phyloP scores from a whole-genome alignment of 441 rosid species.

The Bruguiera hainesii region DNA sequence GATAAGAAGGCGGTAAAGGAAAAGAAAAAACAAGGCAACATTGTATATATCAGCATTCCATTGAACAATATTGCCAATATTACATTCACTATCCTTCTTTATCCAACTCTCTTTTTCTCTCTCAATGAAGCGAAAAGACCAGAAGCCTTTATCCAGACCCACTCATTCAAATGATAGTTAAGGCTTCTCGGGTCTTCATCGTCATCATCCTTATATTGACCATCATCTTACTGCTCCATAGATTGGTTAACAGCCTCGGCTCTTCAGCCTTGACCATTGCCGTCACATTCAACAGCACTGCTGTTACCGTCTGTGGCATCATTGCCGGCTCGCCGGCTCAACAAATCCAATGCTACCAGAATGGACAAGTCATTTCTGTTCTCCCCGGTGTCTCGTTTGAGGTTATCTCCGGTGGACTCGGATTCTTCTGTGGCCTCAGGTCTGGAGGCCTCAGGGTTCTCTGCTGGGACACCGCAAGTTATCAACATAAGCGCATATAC shows the following conservation, averaged over 20 bases:
- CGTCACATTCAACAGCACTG: conserved; percentile 31
- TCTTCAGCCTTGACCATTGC: conserved; percentile 63
- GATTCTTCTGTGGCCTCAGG: conserved; percentile 60
- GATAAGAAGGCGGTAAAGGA: no score
- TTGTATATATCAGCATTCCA: no score
- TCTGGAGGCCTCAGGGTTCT: conserved; percentile 60
- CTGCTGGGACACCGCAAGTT: conserved; percentile 58
- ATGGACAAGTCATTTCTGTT: conserved; percentile 25
- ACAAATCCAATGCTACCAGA: conserved; percentile 49
- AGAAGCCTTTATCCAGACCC: neutral
- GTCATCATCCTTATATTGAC: conserved; percentile 3
- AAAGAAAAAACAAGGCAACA: no score
- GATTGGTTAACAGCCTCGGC: conserved; percentile 38
- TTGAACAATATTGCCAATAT: no score
- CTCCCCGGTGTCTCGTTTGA: conserved; percentile 60
- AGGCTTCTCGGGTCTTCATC: conserved; percentile 10
- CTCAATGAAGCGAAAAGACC: conserved; percentile 24
- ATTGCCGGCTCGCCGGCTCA: conserved; percentile 45
- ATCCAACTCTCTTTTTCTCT: neutral
- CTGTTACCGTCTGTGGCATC: conserved; percentile 60
- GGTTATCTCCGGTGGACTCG: conserved; percentile 53
- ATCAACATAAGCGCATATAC: conserved; percentile 48
- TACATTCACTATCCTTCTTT: neutral
- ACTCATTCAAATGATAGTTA: conserved; percentile 27
- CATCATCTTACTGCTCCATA: conserved; percentile 1